Base-by-base conservation (phyloP, 2,329 filamentous ascomycete species). In the Aphanoascus verrucosus region DNA sequence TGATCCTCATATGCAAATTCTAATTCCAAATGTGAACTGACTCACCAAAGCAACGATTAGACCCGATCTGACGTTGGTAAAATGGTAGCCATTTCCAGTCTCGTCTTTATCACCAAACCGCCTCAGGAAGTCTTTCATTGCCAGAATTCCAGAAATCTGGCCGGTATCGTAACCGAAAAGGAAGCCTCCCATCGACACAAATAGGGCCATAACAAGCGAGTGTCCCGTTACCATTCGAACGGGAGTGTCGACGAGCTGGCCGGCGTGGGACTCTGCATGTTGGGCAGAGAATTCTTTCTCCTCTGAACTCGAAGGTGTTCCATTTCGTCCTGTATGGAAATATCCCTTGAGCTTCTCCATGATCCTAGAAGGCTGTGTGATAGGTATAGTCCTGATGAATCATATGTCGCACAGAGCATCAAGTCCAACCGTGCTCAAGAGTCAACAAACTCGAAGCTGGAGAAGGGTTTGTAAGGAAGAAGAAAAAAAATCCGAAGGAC, bases 101-200 rank as follows among this genome's bases (percentile, higher is more conserved):
- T 67, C 56, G 34, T 65, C 59, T 52, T 68, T 62, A 23, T 68
- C 66, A 54, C 63, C 64, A 49, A 74, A 75, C 7, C 70, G 68
- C 8, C 59, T 48, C 43, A 70, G 63, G 60, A 75, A 75, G 58
- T 75, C 66, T 0, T 64, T n/a, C 73, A 75, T 75, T 44, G 67
- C 69, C 14, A 71, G 65, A 58, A 75, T 73, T 56, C 72, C 71
- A 32, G 70, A 64, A 57, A 74, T 71, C 63, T 74, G 70, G 59
- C 70, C 69, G 64, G 60, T 55, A 53, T 61, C 55, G 41, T 73
- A 74, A 58, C 71, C 71, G 59, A 74, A 74, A 54, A 74, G 69
- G 60, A 74, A 70, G 56, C 72, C 72, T 58, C 72, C 72, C 69
- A 75, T 74, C 5, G 71, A 74, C 41, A 73, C 72, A 53, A 73